Base-by-base conservation (phyloP, 2,329 filamentous ascomycete species). In the Chaetomium sp. region DNA sequence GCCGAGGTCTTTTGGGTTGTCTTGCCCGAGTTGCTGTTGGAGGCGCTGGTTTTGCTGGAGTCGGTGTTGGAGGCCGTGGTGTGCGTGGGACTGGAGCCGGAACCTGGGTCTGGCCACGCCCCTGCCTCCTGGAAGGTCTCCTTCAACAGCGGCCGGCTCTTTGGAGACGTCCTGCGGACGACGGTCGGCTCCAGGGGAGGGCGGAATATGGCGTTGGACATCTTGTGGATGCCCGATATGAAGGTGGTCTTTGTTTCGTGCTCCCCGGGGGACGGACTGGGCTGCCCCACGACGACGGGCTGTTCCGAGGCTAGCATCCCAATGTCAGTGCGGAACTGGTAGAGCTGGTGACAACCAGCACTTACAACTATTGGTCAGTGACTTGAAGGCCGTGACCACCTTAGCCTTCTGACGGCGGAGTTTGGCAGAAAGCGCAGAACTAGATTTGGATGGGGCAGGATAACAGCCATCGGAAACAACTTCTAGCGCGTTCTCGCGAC, bases 321-420 rank as follows among this genome's bases (percentile, higher is more conserved):
- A 49, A 45, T 2, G 25, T 63, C 19, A 61, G 31, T 47, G 29
- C 9, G 3, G 33, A 4, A 4, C 23, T 13, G 25, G 7, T 23
- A 23, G 19, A n/a, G 4, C n/a, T 8, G 25, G 9, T 19, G 6
- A n/a, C 4, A 10, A 31, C 16, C 16, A 60, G 5, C n/a, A 63
- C 69, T 59, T 69, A 74, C 76, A 70, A 57, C 75, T 80, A 58
- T 78, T 79, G 23, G 77, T 80, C 59, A 82, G 70, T 21, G 78
- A 78, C 35, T 76, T 78, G 23, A 83, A 65, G 25, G 75, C 78
- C 4, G 78, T 79, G 60, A 78, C 69, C n/a, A 83, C 69, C 50
- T 73, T 78, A 6, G 78, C 79, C n/a, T 78, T 75, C 50, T 78
- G 77, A 27, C 77, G 76, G 62, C 75, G 74, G 47, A 79, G 55